phyloP scores from a whole-genome alignment of 495 filamentous ascomycete species.

The Podospora fimiseda region DNA sequence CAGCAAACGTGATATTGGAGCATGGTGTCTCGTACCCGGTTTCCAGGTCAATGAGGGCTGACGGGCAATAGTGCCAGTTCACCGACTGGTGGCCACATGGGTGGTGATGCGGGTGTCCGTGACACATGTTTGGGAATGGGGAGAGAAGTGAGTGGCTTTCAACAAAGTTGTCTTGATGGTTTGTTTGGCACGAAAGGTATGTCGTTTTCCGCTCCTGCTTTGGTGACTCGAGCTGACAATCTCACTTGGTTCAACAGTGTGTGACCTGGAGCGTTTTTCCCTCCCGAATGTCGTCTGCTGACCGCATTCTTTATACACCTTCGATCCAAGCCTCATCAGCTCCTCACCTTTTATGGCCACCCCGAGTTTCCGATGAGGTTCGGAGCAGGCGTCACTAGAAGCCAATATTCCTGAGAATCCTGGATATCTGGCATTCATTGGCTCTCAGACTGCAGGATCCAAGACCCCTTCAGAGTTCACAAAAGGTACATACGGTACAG shows the following conservation, averaged over 20 bases:
- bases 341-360: too few relatives aligned
- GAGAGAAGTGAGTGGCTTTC: background rate
- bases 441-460: background rate
- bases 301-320: background rate
- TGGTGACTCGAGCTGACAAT: background rate
- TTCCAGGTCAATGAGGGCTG: constrained; percentile 34
- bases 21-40: constrained; percentile 39
- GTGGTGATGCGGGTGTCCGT: constrained; percentile 39
- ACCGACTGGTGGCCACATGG: constrained; percentile 38
- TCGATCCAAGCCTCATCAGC: too few relatives aligned
- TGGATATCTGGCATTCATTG: too few relatives aligned
- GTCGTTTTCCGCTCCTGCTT: background rate
- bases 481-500: too few relatives aligned
- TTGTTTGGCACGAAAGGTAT: background rate
- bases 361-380: background rate
- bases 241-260: background rate
- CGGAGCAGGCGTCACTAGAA: background rate
- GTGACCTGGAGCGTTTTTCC: background rate
- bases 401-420: too few relatives aligned
- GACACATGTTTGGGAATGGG: constrained; percentile 29
- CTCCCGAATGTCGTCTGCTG: background rate
- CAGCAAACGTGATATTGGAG: constrained; percentile 33
- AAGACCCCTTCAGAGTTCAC: background rate
- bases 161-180: background rate
- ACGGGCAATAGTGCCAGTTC: constrained; percentile 39